phyloP scores from a whole-genome alignment of 108 stramenopile genomes.

The Cafeteria roenbergensis region DNA sequence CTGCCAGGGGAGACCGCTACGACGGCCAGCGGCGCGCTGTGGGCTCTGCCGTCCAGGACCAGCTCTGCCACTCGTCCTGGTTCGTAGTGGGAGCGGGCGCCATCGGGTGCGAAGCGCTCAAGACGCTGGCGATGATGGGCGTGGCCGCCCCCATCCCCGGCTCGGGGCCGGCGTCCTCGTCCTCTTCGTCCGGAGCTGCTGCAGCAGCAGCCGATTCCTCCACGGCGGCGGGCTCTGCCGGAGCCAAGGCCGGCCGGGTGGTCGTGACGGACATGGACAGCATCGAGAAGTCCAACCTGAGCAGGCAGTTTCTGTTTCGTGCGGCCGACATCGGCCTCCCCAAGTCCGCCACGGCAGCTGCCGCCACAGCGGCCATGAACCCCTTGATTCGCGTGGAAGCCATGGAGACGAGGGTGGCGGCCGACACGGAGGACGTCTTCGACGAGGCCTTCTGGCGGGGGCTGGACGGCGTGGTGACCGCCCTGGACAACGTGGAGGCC shows the following conservation, averaged over 20 bases:
- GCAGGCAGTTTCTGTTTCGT: slow-evolving; percentile 91
- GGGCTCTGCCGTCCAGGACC: slow-evolving; percentile 20
- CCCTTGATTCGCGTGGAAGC: slow-evolving; percentile 53
- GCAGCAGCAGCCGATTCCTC: background rate
- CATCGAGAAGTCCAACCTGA: slow-evolving; percentile 90
- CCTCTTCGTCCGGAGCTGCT: too few relatives aligned
- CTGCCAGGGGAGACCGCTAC: slow-evolving; percentile 26
- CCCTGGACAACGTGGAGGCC: slow-evolving; percentile 94
- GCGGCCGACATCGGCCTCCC: slow-evolving; percentile 74
- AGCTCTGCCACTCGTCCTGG: slow-evolving; percentile 15
- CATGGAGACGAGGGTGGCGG: slow-evolving; percentile 74
- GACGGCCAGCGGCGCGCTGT: slow-evolving; percentile 40
- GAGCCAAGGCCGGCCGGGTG: slow-evolving; percentile 21
- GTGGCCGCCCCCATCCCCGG: slow-evolving; percentile 66
- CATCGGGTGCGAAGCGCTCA: slow-evolving; percentile 99
- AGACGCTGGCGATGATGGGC: slow-evolving; percentile 98
- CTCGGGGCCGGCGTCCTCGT: slow-evolving; percentile 18
- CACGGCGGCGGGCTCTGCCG: background rate
- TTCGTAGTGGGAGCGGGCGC: slow-evolving; percentile 97
- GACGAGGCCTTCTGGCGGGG: slow-evolving; percentile 90
- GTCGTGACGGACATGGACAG: slow-evolving; percentile 97
- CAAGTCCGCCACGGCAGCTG: slow-evolving; percentile 75
- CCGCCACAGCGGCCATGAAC: slow-evolving; percentile 76
- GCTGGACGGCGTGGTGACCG: slow-evolving; percentile 85
- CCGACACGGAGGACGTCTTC: slow-evolving; percentile 84